Percentiles rank a stretch among this genome's conserved stretches.
These are phyloP conservation scores for Cordyceps cateniannulata DNA, from an alignment of 2,329 filamentous ascomycete genomes.

Conservation along the genomic window DNA sequence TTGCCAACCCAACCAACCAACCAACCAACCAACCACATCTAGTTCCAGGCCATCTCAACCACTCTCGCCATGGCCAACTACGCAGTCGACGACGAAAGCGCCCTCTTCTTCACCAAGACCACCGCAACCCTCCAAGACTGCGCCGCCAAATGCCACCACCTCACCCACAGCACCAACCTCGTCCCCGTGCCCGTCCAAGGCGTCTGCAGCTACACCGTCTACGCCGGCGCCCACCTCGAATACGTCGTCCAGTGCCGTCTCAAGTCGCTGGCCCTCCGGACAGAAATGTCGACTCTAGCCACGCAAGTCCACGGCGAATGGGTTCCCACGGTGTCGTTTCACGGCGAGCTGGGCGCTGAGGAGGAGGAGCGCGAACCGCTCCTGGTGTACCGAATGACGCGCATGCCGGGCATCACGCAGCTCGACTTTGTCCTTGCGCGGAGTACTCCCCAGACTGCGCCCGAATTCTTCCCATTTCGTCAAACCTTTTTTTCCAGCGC, in stretches of 20 bases:
- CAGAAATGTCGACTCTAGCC: slow-evolving; percentile 24
- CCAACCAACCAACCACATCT: too few species aligned
- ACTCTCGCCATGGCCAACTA: slow-evolving; percentile 11
- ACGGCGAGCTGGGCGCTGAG: slow-evolving; percentile 22
- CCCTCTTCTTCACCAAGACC: slow-evolving; percentile 22
- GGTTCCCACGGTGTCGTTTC: slow-evolving; percentile 22
- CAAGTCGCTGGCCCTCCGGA: slow-evolving; percentile 26
- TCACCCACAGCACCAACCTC: slow-evolving; percentile 22
- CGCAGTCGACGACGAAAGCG: slow-evolving; percentile 20
- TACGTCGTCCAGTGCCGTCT: slow-evolving; percentile 33
- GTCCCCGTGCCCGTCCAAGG: slow-evolving; percentile 30
- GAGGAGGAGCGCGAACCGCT: slow-evolving; percentile 25
- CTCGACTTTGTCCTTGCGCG: slow-evolving; percentile 30
- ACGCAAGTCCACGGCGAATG: slow-evolving; percentile 26
- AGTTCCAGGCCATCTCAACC: too few species aligned
- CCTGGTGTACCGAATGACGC: slow-evolving; percentile 30
- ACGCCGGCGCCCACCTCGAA: slow-evolving; percentile 27
- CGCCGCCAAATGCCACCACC: slow-evolving; percentile 21
- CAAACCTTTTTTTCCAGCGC: slow-evolving; percentile 30
- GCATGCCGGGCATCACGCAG: slow-evolving; percentile 28
- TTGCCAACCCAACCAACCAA: too few species aligned
- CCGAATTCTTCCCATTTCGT: slow-evolving; percentile 25
- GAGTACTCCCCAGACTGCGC: slow-evolving; percentile 28
- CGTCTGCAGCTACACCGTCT: slow-evolving; percentile 33
- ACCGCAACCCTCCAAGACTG: slow-evolving; percentile 16